Conservation (phyloP, 306 rosid species). For the Luffa aegyptiaca region DNA sequence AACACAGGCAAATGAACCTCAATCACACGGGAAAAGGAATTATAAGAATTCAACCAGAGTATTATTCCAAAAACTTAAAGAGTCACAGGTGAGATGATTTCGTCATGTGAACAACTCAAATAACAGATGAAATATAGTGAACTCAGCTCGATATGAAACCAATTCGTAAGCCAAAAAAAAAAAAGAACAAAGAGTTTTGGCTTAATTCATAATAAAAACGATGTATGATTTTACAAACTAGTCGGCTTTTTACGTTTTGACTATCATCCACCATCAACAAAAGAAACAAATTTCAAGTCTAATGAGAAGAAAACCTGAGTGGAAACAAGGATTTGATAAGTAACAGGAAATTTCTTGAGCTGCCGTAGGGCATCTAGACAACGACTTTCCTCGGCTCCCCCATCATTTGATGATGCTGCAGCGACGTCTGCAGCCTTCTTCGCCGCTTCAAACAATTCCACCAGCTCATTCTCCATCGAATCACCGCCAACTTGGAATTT, state of each 20-base stretch:
- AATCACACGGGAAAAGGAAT: neutral
- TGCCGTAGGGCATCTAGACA: conserved; percentile 78
- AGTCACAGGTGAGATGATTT: neutral
- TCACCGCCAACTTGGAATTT: neutral
- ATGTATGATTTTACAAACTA: neutral
- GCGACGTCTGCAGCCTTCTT: conserved; percentile 78
- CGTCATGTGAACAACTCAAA: neutral
- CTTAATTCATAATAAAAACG: neutral
- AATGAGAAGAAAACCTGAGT: conserved; percentile 45
- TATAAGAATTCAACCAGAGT: neutral
- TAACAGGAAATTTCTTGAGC: conserved; percentile 82
- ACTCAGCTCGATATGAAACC: neutral
- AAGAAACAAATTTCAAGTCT: neutral
- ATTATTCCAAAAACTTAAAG: neutral
- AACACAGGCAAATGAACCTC: neutral
- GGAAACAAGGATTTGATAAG: conserved; percentile 77
- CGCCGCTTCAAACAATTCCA: conserved; percentile 62
- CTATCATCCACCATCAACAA: neutral
- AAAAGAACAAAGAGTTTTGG: neutral
- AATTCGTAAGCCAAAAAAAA: neutral
- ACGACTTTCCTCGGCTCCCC: conserved; percentile 50
- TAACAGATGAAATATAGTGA: neutral
- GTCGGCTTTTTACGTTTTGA: neutral
- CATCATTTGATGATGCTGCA: conserved; percentile 23
- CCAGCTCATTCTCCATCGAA: conserved; percentile 66